Conservation (phyloP, 148 eudicot species). For the Dysphania ambrosioides region DNA sequence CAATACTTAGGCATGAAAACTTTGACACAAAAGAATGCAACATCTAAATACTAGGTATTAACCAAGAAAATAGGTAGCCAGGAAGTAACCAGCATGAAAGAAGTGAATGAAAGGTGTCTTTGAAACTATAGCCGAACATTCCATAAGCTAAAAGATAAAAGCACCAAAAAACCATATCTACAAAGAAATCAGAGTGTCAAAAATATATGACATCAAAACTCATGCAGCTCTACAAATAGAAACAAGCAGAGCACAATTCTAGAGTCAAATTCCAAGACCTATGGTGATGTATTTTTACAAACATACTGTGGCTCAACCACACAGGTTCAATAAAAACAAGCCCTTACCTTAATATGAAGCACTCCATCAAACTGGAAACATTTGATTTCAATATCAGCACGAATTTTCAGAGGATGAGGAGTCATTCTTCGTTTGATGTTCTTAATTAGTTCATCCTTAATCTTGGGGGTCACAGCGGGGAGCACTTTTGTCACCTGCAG, state of each 20-base stretch:
- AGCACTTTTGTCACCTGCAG: constrained; percentile 68
- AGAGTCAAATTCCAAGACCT: not conserved
- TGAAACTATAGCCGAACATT: not conserved
- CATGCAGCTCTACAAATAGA: not conserved
- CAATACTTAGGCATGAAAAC: not conserved
- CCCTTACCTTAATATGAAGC: constrained; percentile 85
- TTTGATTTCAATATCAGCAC: constrained; percentile 97
- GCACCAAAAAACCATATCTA: not conserved
- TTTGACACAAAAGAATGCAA: not conserved
- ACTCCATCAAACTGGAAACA: constrained; percentile 97
- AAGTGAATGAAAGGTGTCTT: not conserved
- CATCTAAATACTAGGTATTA: no score
- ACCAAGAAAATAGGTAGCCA: no score
- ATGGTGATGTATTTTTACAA: no score
- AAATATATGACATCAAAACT: not conserved
- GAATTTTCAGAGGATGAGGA: constrained; percentile 93
- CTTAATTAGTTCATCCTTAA: constrained; percentile 77
- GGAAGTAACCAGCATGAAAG: no score
- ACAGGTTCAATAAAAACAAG: constrained; percentile 3
- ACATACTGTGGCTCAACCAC: not conserved
- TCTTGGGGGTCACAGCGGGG: constrained; percentile 84
- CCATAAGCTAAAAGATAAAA: not conserved
- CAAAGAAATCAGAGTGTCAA: no score
- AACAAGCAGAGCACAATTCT: not conserved
- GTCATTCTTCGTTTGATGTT: constrained; percentile 93